Percentiles rank a stretch among this genome's conserved stretches.
phyloP scores from a whole-genome alignment of 352 stramenopile genomes.

The Globisporangium canariense region DNA sequence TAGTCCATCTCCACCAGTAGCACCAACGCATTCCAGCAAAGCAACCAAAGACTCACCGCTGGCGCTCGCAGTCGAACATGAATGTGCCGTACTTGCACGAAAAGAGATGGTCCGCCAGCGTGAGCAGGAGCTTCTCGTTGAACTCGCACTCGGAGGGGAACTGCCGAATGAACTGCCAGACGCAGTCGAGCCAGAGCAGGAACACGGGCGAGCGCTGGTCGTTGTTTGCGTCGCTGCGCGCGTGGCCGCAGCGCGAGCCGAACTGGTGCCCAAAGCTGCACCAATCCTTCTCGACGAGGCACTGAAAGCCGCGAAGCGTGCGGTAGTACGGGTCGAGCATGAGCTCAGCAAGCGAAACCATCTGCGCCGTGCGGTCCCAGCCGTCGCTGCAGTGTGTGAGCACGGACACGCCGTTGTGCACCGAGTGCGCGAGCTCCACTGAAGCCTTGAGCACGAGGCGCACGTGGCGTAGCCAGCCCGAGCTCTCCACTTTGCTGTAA shows the following conservation, averaged over 20 bases:
- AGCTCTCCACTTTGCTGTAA: constrained; percentile 89
- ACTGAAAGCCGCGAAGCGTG: constrained; percentile 95
- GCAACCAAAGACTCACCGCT: constrained; percentile 40
- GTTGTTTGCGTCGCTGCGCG: constrained; percentile 81
- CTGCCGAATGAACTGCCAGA: constrained; percentile 96
- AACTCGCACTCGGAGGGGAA: constrained; percentile 98
- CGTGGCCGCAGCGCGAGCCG: constrained; percentile 91
- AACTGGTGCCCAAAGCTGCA: constrained; percentile 99
- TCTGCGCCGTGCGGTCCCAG: constrained; percentile 99
- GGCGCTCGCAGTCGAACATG: constrained; percentile 95
- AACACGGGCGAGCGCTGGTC: constrained; percentile 98
- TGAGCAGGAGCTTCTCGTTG: constrained; percentile 90
- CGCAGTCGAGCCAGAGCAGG: constrained; percentile 97
- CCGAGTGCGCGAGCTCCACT: constrained; percentile 90
- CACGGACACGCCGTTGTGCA: constrained; percentile 93
- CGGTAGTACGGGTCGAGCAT: constrained; percentile 98
- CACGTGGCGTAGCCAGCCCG: constrained; percentile 95
- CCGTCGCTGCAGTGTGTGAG: constrained; percentile 98
- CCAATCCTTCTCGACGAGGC: constrained; percentile 99
- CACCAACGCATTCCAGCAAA: background rate
- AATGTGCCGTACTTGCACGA: constrained; percentile 98
- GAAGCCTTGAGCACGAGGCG: constrained; percentile 92
- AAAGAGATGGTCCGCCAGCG: constrained; percentile 95
- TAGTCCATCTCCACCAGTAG: background rate
- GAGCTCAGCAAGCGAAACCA: constrained; percentile 93